Base-by-base conservation (phyloP, 257 asterid species). In the Coffea canephora region DNA sequence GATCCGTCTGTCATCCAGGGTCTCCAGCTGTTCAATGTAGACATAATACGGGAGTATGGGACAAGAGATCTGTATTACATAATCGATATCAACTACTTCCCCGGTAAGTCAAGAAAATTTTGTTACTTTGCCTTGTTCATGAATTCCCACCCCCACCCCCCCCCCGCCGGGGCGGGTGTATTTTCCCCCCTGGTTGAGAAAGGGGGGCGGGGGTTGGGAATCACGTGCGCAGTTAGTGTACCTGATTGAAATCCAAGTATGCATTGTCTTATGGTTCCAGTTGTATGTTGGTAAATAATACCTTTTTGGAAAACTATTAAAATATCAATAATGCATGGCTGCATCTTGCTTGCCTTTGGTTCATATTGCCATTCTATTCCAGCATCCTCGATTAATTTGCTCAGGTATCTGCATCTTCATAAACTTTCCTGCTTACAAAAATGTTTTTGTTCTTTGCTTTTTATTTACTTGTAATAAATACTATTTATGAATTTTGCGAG, bases 11-110 rank as follows among this genome's bases (percentile, higher is more conserved):
- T 49, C 72, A 36, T 65, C 13, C 81, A 95, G 99, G 99, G 99
- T 61, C 98, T 95, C 61, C 93, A 91, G 79, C 90, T 95, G 68
- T 95, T 95, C 89, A 95, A 95, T 92, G 54, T 95, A 87, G 99
- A 95, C 83, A 91, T 95, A 50, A 93, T 95, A 71, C 89, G 99
- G 71, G 98, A 95, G 85, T 93, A 87, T 84, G 99, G 98, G 69
- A 89, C 94, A 9, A 87, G 77, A 64, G 95, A 91, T 83, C 86
- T 81, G 61, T 95, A 89, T 77, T 93, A 93, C 78, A 98, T 95
- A 76, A 95, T 95, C 61, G 98, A 95, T 75, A 95, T 95, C 74
- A 95, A 95, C 89, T 95, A 93, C 84, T 95, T 95, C 82, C 99
- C 99, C 80, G 99, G 99, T 90, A 91, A 80, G 85, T 55, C 66